Base-by-base conservation (phyloP, 2,329 filamentous ascomycete genomes). In the Huntiella decipiens region DNA sequence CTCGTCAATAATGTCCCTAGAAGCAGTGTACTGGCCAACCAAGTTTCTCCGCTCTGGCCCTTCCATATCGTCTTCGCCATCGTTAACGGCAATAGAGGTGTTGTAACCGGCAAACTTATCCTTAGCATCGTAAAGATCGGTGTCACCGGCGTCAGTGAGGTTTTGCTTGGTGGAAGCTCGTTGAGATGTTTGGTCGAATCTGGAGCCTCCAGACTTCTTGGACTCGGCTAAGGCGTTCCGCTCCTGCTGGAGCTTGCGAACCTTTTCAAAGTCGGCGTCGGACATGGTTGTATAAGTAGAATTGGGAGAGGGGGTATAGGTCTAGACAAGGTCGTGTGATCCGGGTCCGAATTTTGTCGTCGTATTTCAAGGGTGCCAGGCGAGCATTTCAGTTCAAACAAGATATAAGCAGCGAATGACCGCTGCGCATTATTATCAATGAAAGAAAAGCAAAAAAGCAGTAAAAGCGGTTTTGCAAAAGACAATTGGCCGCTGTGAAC, bases 11-110 rank as follows among this genome's bases (percentile, higher is more conserved):
- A 95, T 85, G 43, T 82, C 78, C 54, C 76, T 80, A 35, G 86
- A 88, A 19, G 91, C 91, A 33, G 91, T 98, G 64, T 98, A 98
- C 63, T 96, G 91, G 52, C 87, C 88, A 32, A 95, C 80, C 50
- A 98, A 69, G 50, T 84, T 76, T 56, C 81, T 75, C 54, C 82
- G 77, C 54, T 67, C 77, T 60, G 82, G 80, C 47, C 65, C 76
- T 60, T 79, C 82, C 56, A 80, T 78, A 53, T 87, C 82, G 50
- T 85, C 80, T 56, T 85, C 83, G 46, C 79, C 80, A 57, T 81
- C 82, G 55, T 74, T 76, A 47, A 78, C 76, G 35, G 87, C 81
- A 54, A 96, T 82, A 36, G 84, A 86, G n/a, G 76, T 82, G 59
- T 91, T 82, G 61, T 96, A 98, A 53, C 86, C 88, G 11, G 82